Percentiles rank a stretch among this genome's conserved stretches.
phyloP scores from a whole-genome alignment of 495 filamentous ascomycete species.

The Xylaria scruposa region DNA sequence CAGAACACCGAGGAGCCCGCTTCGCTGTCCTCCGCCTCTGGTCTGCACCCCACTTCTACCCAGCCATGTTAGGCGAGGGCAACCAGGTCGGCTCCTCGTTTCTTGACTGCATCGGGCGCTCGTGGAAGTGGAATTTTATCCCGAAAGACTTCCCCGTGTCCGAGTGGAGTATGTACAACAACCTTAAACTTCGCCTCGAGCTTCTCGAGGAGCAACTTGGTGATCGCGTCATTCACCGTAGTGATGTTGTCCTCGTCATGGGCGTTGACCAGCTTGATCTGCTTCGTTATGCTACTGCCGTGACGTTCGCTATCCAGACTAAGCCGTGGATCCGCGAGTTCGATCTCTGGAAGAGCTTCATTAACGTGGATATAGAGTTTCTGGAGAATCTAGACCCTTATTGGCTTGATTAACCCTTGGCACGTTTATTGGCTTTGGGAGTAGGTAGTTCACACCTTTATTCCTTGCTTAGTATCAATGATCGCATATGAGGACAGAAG shows the following conservation, averaged over 20 bases:
- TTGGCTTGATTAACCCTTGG: constrained; percentile 49
- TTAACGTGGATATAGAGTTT: constrained; percentile 56
- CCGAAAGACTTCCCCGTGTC: constrained; percentile 56
- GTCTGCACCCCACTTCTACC: constrained; percentile 59
- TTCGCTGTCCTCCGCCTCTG: constrained; percentile 57
- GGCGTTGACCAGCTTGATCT: constrained; percentile 51
- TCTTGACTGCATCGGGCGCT: constrained; percentile 46
- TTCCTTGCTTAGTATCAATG: not conserved
- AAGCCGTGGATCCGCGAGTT: constrained; percentile 60
- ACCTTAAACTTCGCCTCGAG: constrained; percentile 40
- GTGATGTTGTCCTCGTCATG: constrained; percentile 56
- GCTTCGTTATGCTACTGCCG: constrained; percentile 46
- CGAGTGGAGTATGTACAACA: constrained; percentile 54
- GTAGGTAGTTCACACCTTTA: not conserved
- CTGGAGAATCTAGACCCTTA: constrained; percentile 48
- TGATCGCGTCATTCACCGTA: constrained; percentile 46
- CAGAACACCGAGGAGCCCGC: constrained; percentile 33
- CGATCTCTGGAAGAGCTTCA: constrained; percentile 61
- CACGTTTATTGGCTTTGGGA: not conserved
- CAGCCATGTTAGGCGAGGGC: constrained; percentile 50
- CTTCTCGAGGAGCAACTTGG: constrained; percentile 40
- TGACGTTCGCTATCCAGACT: constrained; percentile 56
- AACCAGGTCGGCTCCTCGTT: constrained; percentile 45
- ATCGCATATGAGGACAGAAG: not conserved
- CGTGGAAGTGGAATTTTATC: constrained; percentile 58